A percentile compares a stretch with the other conserved stretches of the same genome.
phyloP scores from a whole-genome alignment of 129 eudicot species.

The Artemisia tridentata region DNA sequence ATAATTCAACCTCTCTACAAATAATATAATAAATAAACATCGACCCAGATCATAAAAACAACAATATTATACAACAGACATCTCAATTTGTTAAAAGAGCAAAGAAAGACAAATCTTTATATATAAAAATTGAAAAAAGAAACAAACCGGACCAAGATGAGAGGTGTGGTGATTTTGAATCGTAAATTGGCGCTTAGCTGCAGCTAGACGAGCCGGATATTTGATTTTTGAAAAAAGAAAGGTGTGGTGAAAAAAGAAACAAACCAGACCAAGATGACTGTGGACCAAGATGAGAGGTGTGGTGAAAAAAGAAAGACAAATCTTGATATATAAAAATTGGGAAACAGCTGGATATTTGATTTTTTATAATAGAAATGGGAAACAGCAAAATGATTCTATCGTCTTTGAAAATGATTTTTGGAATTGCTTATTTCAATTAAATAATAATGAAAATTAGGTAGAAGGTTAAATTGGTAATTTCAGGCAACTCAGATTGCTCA shows the following conservation, averaged over 20 bases:
- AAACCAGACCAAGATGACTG: no score
- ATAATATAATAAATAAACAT: background rate
- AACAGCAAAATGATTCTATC: conserved; percentile 23
- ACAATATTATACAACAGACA: background rate
- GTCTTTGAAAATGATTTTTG: background rate
- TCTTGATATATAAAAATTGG: conserved; percentile 19
- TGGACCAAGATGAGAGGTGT: no score
- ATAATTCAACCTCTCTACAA: background rate
- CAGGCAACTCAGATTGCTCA: no score
- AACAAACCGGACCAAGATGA: conserved; percentile 59
- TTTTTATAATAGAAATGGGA: conserved; percentile 12
- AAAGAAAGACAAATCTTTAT: background rate
- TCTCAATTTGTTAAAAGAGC: background rate
- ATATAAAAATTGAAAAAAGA: background rate
- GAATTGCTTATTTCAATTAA: no score
- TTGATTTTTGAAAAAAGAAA: no score
- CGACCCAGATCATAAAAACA: background rate
- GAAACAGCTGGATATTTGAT: background rate
- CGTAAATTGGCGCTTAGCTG: conserved; percentile 79
- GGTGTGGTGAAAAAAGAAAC: no score
- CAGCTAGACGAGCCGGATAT: conserved; percentile 85
- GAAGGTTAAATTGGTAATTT: no score
- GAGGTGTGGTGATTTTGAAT: conserved; percentile 69
- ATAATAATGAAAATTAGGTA: no score
- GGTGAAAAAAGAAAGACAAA: background rate